Conservation (phyloP, 2,329 filamentous ascomycete species). For the Sporothrix pallida region DNA sequence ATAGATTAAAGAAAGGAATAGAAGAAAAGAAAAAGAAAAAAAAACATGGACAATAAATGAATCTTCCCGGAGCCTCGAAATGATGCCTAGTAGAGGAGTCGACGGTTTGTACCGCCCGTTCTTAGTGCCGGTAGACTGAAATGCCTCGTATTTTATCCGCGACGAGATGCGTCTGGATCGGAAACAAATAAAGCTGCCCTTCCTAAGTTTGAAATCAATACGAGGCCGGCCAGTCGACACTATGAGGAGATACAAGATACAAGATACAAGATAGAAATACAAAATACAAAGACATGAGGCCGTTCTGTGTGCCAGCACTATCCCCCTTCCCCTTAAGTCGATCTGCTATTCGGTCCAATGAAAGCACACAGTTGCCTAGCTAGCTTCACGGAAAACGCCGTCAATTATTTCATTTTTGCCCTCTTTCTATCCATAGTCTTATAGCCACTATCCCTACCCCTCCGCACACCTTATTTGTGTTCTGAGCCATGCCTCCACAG, state of each 20-base stretch:
- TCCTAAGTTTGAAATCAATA: neutral
- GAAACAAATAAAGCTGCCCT: neutral
- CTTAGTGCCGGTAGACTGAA: no score
- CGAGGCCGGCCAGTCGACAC: neutral
- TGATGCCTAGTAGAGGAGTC: neutral
- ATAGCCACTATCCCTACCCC: neutral
- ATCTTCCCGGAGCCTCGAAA: neutral
- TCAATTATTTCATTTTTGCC: neutral
- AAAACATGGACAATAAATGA: neutral
- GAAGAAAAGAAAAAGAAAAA: no score
- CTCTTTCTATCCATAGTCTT: neutral
- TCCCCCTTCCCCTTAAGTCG: no score
- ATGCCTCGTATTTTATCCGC: constrained; percentile 3
- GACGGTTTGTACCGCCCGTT: no score
- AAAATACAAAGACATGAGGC: no score
- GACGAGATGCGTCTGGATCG: neutral
- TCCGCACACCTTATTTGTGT: neutral
- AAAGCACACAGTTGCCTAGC: neutral
- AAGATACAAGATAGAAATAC: no score
- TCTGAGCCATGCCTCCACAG: constrained; percentile 7
- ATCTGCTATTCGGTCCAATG: neutral
- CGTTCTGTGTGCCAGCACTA: neutral
- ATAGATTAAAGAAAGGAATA: neutral
- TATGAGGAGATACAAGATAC: no score
- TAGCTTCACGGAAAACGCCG: neutral